phyloP scores from a whole-genome alignment of 2,329 filamentous ascomycete genomes.

The Chrysoporthe cubensis region DNA sequence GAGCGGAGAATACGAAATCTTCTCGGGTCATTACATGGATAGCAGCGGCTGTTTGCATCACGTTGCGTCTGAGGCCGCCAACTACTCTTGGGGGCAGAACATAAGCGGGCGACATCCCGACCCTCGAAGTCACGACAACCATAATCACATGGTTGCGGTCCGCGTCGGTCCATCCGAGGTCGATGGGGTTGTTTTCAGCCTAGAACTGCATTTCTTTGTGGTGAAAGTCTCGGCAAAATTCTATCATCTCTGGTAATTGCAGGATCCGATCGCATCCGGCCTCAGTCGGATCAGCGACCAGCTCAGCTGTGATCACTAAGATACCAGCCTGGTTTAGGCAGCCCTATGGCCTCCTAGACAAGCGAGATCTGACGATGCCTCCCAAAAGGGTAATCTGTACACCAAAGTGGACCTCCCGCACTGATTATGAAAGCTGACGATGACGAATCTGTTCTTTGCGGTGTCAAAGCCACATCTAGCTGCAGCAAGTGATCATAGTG shows the following conservation, averaged over 20 bases:
- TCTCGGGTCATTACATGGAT: not conserved
- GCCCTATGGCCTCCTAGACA: not conserved
- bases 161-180: not conserved
- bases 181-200: not conserved
- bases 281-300: not conserved
- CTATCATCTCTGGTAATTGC: not conserved
- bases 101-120: not conserved
- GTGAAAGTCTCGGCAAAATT: not conserved
- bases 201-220: not conserved
- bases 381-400: not conserved
- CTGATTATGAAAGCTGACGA: not conserved
- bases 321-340: not conserved
- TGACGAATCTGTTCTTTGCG: not conserved
- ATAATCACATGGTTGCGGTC: not conserved
- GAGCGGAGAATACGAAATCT: not conserved
- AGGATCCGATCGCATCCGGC: not conserved
- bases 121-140: not conserved
- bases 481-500: not conserved
- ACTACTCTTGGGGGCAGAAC: not conserved
- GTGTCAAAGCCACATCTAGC: not conserved
- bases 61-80: not conserved
- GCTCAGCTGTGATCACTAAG: not conserved
- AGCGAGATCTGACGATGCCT: not conserved
- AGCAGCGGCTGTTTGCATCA: constrained; percentile 1
- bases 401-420: not conserved